These are phyloP conservation scores for Yarrowia sp. DNA, from an alignment of 805 yeast genomes.

Conservation along the genomic window DNA sequence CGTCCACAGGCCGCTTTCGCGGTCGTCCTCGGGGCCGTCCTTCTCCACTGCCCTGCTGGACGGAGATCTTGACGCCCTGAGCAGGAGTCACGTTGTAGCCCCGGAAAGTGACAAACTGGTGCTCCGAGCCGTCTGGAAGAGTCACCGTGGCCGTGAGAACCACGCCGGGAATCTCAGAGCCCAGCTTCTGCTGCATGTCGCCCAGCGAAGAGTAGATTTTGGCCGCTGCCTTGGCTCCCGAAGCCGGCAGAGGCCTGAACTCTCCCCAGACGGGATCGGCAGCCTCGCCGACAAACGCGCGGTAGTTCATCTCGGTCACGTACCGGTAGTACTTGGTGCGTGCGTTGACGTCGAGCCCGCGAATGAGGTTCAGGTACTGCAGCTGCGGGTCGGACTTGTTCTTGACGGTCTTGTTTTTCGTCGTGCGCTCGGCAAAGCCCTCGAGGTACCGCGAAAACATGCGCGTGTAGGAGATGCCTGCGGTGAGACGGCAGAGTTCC, in stretches of 20 bases:
- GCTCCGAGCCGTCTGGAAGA: constrained; percentile 7
- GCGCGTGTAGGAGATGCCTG: constrained; percentile 56
- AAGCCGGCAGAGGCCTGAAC: constrained; percentile 29
- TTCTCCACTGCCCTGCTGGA: constrained; percentile 1
- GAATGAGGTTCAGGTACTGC: constrained; percentile 47
- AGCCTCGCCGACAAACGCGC: constrained; percentile 38
- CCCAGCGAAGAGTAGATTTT: background rate
- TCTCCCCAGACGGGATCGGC: constrained; percentile 37
- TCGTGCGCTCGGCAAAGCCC: constrained; percentile 44
- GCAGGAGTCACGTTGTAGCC: constrained; percentile 5
- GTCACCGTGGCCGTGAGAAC: background rate
- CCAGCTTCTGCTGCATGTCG: constrained; percentile 13
- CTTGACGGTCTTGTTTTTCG: constrained; percentile 32
- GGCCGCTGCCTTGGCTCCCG: constrained; percentile 5
- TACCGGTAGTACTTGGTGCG: constrained; percentile 70
- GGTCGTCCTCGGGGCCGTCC: constrained; percentile 32
- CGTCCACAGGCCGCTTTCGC: constrained; percentile 28
- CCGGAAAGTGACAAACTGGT: constrained; percentile 1
- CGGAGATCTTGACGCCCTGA: background rate
- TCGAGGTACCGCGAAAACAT: constrained; percentile 55
- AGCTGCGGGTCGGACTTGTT: constrained; percentile 37
- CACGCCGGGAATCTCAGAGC: constrained; percentile 11
- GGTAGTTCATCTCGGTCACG: constrained; percentile 47
- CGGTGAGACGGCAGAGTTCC: constrained; percentile 48
- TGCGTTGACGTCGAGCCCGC: constrained; percentile 71